These are phyloP conservation scores for Penicillium concentricum DNA, from an alignment of 2,329 filamentous ascomycete genomes.

Conservation along the genomic window DNA sequence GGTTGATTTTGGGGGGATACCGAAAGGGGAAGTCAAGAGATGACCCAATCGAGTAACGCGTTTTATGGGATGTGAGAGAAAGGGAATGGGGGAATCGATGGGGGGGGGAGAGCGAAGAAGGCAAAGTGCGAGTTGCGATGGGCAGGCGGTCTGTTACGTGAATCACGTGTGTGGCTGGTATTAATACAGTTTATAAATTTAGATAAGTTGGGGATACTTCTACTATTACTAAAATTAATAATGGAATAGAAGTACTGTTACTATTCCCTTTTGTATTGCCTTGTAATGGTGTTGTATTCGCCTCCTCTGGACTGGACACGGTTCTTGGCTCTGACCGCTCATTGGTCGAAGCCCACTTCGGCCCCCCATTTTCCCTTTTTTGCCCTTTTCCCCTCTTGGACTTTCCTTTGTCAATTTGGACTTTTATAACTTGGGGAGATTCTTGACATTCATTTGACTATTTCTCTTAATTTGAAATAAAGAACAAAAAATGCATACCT, in stretches of 20 bases:
- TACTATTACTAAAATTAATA: neutral
- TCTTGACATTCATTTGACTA: too few species aligned
- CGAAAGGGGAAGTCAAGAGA: conserved; percentile 47
- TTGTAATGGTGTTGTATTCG: neutral
- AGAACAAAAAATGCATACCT: neutral
- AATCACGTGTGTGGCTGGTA: conserved; percentile 26
- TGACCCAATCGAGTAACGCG: conserved; percentile 50
- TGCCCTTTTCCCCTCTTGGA: conserved; percentile 8
- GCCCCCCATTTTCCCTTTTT: conserved; percentile 2
- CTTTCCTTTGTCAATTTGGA: too few species aligned
- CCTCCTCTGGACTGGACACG: neutral
- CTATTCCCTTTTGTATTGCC: neutral
- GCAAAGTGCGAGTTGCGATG: conserved; percentile 33
- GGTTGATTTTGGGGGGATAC: conserved; percentile 24
- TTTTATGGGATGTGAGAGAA: conserved; percentile 33
- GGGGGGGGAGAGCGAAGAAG: conserved; percentile 37
- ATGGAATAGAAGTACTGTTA: neutral
- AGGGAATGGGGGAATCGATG: conserved; percentile 36
- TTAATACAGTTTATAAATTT: neutral
- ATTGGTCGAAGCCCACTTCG: neutral
- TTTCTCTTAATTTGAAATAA: neutral
- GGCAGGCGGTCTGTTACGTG: conserved; percentile 23
- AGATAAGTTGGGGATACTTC: neutral
- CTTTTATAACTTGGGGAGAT: too few species aligned
- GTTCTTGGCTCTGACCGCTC: neutral